Conservation (phyloP, 345 rosid species). For the Abelmoschus esculentus region DNA sequence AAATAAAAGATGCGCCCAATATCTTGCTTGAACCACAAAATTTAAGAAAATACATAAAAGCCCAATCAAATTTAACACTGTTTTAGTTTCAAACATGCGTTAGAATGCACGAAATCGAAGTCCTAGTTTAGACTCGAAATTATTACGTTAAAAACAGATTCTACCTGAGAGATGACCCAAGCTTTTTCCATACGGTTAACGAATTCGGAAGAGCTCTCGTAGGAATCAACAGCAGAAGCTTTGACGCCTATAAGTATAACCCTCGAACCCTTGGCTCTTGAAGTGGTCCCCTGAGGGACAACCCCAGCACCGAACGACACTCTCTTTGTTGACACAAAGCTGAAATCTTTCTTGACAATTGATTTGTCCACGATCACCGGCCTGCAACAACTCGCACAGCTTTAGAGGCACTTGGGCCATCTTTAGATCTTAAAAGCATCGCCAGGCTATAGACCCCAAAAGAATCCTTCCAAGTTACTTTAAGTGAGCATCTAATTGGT, state of each 20-base stretch:
- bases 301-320: conserved; percentile 16
- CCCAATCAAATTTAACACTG: background rate
- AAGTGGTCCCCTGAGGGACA: conserved; percentile 13
- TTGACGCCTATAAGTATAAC: conserved; percentile 15
- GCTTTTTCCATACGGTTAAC: conserved; percentile 73
- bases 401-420: too few relatives aligned
- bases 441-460: too few relatives aligned
- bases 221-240: conserved; percentile 69
- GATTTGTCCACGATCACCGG: conserved; percentile 19
- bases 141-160: background rate
- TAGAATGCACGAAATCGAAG: background rate
- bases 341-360: conserved; percentile 8
- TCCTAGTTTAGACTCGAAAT: background rate
- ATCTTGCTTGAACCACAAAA: too few relatives aligned
- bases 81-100: too few relatives aligned
- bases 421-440: too few relatives aligned
- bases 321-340: conserved; percentile 5
- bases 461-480: too few relatives aligned
- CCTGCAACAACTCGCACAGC: conserved; percentile 24
- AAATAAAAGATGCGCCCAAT: background rate
- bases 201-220: conserved; percentile 67
- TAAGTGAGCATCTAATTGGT: too few relatives aligned
- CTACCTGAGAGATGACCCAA: conserved; percentile 78
- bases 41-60: background rate
- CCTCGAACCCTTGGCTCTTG: conserved; percentile 19